These are phyloP conservation scores for Colletotrichum lindemuthianum DNA, from an alignment of 2,329 filamentous ascomycete species.

Conservation along the genomic window DNA sequence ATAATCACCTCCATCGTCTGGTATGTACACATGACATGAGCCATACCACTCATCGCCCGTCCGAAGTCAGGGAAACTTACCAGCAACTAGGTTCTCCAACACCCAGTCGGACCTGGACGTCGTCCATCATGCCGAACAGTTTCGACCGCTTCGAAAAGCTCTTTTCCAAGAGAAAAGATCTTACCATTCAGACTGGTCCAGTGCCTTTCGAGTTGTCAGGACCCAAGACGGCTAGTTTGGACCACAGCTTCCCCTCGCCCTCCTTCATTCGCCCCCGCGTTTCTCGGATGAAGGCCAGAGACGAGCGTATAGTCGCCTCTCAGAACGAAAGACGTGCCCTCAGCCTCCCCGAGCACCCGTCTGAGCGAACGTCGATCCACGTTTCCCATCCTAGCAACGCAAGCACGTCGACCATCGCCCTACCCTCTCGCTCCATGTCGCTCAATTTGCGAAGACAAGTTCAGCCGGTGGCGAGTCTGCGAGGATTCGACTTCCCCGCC, in stretches of 20 bases:
- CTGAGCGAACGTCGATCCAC: constrained; percentile 36
- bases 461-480: constrained; percentile 41
- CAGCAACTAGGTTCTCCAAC: constrained; percentile 6
- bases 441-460: constrained; percentile 20
- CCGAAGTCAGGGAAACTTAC: constrained; percentile 12
- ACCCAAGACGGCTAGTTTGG: constrained; percentile 39
- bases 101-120: not conserved
- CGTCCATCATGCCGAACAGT: constrained; percentile 31
- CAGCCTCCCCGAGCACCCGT: constrained; percentile 34
- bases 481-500: constrained; percentile 51
- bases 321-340: constrained; percentile 26
- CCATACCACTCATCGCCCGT: not conserved
- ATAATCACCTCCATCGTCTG: constrained; percentile 5
- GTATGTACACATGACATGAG: constrained; percentile 5
- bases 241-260: constrained; percentile 58
- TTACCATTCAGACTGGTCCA: constrained; percentile 6
- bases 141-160: constrained; percentile 56
- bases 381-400: constrained; percentile 28
- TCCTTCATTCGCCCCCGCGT: constrained; percentile 67
- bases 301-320: constrained; percentile 48
- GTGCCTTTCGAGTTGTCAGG: constrained; percentile 6
- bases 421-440: constrained; percentile 30
- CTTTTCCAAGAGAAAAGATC: constrained; percentile 56
- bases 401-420: constrained; percentile 21
- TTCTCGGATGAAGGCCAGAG: constrained; percentile 66